Conservation (phyloP, 768 basidiomycete genomes). For the Tricholoma hemisulphureum region DNA sequence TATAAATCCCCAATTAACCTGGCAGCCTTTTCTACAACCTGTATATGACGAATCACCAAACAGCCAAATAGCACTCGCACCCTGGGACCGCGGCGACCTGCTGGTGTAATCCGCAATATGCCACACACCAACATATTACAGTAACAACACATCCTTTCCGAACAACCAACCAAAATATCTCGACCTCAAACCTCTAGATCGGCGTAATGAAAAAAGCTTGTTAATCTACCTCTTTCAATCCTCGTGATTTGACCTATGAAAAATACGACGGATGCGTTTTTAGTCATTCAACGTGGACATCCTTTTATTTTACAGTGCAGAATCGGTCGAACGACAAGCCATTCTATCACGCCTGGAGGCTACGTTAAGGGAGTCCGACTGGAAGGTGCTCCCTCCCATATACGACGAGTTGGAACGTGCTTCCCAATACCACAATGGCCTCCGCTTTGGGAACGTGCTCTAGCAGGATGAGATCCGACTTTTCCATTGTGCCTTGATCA, state of each 20-base stretch:
- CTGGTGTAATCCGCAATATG: too few species aligned
- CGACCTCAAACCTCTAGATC: conserved; percentile 8
- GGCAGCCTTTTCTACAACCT: too few species aligned
- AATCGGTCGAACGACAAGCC: conserved; percentile 5
- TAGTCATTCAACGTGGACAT: neutral
- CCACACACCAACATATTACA: too few species aligned
- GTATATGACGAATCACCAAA: too few species aligned
- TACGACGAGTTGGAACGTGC: conserved; percentile 20
- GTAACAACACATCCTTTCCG: too few species aligned
- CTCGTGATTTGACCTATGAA: conserved; percentile 15
- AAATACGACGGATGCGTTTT: conserved; percentile 17
- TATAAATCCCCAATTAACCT: too few species aligned
- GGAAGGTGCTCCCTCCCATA: conserved; percentile 8
- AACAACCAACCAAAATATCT: neutral
- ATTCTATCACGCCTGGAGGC: conserved; percentile 14
- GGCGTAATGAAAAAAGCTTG: conserved; percentile 15
- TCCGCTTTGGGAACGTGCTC: conserved; percentile 19
- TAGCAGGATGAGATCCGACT: conserved; percentile 19
- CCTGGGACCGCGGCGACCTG: too few species aligned
- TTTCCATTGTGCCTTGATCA: conserved; percentile 16
- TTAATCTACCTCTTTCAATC: conserved; percentile 8
- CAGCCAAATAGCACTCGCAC: too few species aligned
- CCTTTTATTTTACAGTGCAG: neutral
- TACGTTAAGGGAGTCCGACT: conserved; percentile 11
- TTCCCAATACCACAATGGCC: conserved; percentile 21